Conservation (phyloP, 139 green algal genomes). For the Monoraphidium neglectum region DNA sequence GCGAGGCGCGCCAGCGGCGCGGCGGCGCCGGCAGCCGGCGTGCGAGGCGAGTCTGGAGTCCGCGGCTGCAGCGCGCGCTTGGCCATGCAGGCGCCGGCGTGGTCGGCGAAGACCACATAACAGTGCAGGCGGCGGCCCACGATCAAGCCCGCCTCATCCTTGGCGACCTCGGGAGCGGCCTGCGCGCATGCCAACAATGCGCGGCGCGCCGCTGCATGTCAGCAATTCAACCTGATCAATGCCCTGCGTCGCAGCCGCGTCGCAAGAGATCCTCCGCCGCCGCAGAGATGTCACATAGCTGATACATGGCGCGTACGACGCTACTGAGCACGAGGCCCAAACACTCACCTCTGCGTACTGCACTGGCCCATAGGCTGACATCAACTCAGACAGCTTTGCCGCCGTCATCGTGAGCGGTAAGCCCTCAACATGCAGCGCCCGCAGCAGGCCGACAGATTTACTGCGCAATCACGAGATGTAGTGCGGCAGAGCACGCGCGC, state of each 20-base stretch:
- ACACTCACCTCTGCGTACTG: conserved; percentile 40
- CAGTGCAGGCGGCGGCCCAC: conserved; percentile 26
- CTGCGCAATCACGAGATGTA: conserved; percentile 6
- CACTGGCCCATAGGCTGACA: conserved; percentile 26
- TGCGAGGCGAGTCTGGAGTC: not conserved
- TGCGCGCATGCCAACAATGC: not conserved
- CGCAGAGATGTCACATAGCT: not conserved
- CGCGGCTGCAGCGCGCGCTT: conserved; percentile 16
- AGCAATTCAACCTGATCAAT: not conserved
- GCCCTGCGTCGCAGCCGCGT: not conserved
- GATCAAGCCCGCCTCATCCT: not conserved
- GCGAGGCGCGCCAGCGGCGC: too few species aligned
- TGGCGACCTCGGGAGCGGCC: conserved; percentile 25
- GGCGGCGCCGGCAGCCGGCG: too few species aligned
- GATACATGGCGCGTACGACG: not conserved
- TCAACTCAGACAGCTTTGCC: conserved; percentile 22
- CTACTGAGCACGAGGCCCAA: too few species aligned
- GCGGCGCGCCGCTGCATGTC: not conserved
- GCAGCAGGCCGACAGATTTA: not conserved
- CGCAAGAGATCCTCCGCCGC: not conserved
- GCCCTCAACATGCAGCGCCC: conserved; percentile 30
- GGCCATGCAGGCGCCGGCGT: conserved; percentile 24
- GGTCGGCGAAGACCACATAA: conserved; percentile 35
- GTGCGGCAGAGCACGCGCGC: too few species aligned
- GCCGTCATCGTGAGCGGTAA: conserved; percentile 24